Evolutionary conservation across 1,284 basidiomycete genomes (phyloP), one percentile per base, ranked within the genome.

Genomic region (Melampsora americana): DNA sequence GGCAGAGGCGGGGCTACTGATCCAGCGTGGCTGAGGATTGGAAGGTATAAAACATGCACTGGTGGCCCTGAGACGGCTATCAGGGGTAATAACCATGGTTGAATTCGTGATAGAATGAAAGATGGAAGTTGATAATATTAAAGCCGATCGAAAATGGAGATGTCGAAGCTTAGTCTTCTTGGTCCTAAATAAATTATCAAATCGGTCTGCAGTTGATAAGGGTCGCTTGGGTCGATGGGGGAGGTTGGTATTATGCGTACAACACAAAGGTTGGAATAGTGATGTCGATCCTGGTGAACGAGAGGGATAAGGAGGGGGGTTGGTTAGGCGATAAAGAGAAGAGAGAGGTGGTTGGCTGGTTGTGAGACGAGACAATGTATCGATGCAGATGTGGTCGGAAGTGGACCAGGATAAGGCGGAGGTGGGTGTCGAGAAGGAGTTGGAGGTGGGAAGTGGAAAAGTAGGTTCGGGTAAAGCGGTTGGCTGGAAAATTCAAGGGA

Each of bases 331-430:
- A 35, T 26, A 66, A 39, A 66, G 5, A 32, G 64, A 39, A 20
- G 64, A 44, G 30, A 6, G 26, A 12, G 18, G 26, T 35, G 64
- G 20, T 20, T 18, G 35, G n/a, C 16, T n/a, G 48, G 39, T 30
- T 28, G 66, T 26, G 6, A 53, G 66, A n/a, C 26, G 53, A 26
- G 42, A 48, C 42, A 6, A 12, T 66, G 42, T 39, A 50, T n/a
- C 16, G 30, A 50, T 14, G 26, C 23, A n/a, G 53, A 42, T 20
- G 46, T 6, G 1, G 14, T 14, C 6, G 48, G 23, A 50, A 28
- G 68, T 5, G 50, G 50, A 26, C 68, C 53, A 32, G 69, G 69
- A 64, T 61, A 60, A 48, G 69, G 69, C 20, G 69, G 69, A 20
- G 69, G 69, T 18, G 44, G 69, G 39, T 61, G 69, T 20, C 59